Evolutionary conservation across 2,329 filamentous ascomycete genomes (phyloP).

Genomic region (Albophoma yamanashiensis): DNA sequence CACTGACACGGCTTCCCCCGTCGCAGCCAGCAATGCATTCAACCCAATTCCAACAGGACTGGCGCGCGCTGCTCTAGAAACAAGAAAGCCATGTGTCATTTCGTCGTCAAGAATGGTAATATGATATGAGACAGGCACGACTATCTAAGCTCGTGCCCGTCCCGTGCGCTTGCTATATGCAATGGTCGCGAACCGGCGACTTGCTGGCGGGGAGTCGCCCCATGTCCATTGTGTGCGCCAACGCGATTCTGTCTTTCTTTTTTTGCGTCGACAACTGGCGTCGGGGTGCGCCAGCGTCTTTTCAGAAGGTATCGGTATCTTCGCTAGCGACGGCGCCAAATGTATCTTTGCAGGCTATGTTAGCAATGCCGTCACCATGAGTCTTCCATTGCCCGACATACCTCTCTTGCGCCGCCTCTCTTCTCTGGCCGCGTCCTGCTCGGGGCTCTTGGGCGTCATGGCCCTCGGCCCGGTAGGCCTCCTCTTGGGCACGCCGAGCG

Average conservation of each 20-base stretch:
- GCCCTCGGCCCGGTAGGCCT: slow-evolving; percentile 48
- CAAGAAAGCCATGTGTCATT: slow-evolving; percentile 8
- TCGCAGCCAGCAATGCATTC: not conserved
- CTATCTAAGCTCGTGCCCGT: not conserved
- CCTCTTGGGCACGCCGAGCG: slow-evolving; percentile 38
- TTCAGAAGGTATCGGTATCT: slow-evolving; percentile 26
- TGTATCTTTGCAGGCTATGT: slow-evolving; percentile 14
- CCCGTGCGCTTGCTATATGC: not conserved
- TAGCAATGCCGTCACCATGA: not conserved
- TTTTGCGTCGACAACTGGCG: not conserved
- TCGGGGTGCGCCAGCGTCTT: not conserved
- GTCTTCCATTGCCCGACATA: slow-evolving; percentile 20
- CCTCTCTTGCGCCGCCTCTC: slow-evolving; percentile 47
- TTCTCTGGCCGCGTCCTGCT: slow-evolving; percentile 33
- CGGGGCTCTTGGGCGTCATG: slow-evolving; percentile 47
- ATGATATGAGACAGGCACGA: slow-evolving; percentile 3
- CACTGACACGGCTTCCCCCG: not conserved
- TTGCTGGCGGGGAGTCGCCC: not conserved
- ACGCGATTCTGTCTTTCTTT: not conserved
- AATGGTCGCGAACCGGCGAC: not conserved
- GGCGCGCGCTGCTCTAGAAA: slow-evolving; percentile 8
- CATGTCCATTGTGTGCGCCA: not conserved
- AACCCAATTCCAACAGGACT: not conserved
- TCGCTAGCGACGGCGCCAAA: slow-evolving; percentile 23
- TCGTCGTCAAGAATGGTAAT: slow-evolving; percentile 8